These are phyloP conservation scores for Diplodia scrobiculata DNA, from an alignment of 2,329 filamentous ascomycete species.

Conservation along the genomic window DNA sequence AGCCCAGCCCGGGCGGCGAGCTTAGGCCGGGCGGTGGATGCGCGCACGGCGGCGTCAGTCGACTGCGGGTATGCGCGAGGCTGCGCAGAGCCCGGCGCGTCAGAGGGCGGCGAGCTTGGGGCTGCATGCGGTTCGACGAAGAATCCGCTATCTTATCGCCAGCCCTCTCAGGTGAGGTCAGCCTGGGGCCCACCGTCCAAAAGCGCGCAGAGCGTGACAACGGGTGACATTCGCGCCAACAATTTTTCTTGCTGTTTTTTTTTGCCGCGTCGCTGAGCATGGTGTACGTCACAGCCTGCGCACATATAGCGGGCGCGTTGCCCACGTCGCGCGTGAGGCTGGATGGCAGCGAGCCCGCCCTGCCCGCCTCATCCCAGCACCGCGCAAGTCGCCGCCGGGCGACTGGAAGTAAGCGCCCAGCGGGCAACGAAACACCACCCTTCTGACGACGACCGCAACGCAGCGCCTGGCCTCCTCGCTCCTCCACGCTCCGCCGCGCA, in stretches of 20 bases:
- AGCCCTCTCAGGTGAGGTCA: slow-evolving; percentile 16
- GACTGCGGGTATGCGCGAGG: background rate
- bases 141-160: slow-evolving; percentile 21
- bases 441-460: background rate
- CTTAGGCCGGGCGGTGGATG: slow-evolving; percentile 19
- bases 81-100: background rate
- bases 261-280: background rate
- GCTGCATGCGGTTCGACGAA: slow-evolving; percentile 12
- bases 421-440: slow-evolving; percentile 7
- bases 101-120: slow-evolving; percentile 1
- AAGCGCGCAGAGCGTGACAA: slow-evolving; percentile 21
- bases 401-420: slow-evolving; percentile 9
- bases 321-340: slow-evolving; percentile 4
- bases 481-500: slow-evolving; percentile 2
- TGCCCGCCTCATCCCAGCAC: background rate
- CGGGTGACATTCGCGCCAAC: slow-evolving; percentile 8
- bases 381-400: slow-evolving; percentile 3
- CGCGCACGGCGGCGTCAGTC: slow-evolving; percentile 1
- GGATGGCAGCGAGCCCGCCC: background rate
- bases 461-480: background rate
- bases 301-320: slow-evolving; percentile 9
- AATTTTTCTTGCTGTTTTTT: background rate
- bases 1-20: background rate
- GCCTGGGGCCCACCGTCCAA: slow-evolving; percentile 9
- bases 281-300: background rate